Conservation (phyloP, 2,329 filamentous ascomycete genomes). For the Ceratocystis cubensis region DNA sequence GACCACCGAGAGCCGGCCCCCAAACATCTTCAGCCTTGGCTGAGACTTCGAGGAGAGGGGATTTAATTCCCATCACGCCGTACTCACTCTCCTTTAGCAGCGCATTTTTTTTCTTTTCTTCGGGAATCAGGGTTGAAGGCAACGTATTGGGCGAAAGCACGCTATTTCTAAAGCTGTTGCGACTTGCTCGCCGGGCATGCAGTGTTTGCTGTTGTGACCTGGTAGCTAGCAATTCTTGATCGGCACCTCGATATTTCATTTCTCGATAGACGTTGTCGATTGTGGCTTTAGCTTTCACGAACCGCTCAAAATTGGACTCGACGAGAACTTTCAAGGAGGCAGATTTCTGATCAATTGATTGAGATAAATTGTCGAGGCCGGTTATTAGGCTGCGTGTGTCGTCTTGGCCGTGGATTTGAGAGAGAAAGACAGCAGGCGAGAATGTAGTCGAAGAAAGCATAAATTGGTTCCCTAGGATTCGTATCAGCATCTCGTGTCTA, state of each 20-base stretch:
- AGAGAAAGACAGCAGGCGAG: slow-evolving; percentile 80
- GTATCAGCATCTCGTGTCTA: slow-evolving; percentile 13
- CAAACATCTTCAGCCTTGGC: slow-evolving; percentile 95
- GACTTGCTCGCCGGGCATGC: slow-evolving; percentile 19
- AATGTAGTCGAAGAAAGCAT: slow-evolving; percentile 92
- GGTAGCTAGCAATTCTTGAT: slow-evolving; percentile 43
- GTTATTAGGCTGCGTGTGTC: slow-evolving; percentile 69
- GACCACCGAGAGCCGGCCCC: slow-evolving; percentile 83
- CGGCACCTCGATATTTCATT: slow-evolving; percentile 65
- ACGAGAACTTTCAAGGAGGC: slow-evolving; percentile 92
- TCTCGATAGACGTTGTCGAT: slow-evolving; percentile 98
- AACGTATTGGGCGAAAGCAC: slow-evolving; percentile 27
- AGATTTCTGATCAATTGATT: slow-evolving; percentile 94
- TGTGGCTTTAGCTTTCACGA: slow-evolving; percentile 91
- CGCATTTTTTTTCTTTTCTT: slow-evolving; percentile 71
- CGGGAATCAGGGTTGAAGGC: slow-evolving; percentile 29
- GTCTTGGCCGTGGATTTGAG: slow-evolving; percentile 76
- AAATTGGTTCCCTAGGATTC: slow-evolving; percentile 64
- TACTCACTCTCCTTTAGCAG: slow-evolving; percentile 87
- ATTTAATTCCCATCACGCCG: slow-evolving; percentile 76
- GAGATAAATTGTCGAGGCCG: slow-evolving; percentile 74
- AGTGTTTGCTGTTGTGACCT: slow-evolving; percentile 49
- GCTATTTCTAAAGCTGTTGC: slow-evolving; percentile 20
- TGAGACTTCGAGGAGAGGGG: slow-evolving; percentile 74
- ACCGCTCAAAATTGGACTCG: slow-evolving; percentile 95